Evolutionary conservation across 192 early-diverging fungal genomes (phyloP).

Genomic region (Radiomyces spectabilis): DNA sequence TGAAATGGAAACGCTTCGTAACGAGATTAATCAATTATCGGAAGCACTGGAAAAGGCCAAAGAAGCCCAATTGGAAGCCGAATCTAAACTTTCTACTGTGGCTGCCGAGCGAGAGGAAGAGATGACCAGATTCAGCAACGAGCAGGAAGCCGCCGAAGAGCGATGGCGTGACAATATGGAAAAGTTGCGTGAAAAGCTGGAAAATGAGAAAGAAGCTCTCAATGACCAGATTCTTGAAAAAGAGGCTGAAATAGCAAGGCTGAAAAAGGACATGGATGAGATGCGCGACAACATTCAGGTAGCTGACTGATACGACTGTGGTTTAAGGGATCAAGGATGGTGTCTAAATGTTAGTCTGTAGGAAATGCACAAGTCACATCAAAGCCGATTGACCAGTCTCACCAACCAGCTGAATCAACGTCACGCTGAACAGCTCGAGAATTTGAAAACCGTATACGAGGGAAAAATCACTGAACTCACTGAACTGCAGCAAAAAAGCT

Average conservation of each 20-base stretch:
- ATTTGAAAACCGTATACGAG: constrained; percentile 7
- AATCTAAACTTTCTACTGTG: too few relatives aligned
- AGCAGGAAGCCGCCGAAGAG: constrained; percentile 10
- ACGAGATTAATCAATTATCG: not conserved
- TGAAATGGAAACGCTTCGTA: not conserved
- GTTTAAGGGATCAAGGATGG: not conserved
- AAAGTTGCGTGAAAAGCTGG: constrained; percentile 11
- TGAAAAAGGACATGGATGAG: constrained; percentile 10
- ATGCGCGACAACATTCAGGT: not conserved
- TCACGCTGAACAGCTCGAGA: constrained; percentile 4
- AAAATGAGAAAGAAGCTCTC: constrained; percentile 10
- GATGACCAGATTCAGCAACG: not conserved
- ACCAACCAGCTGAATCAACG: constrained; percentile 10
- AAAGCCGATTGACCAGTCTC: constrained; percentile 12
- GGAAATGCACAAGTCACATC: constrained; percentile 25
- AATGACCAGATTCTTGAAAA: not conserved
- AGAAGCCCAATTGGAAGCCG: not conserved
- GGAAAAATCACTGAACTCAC: not conserved
- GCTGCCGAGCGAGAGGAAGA: constrained; percentile 13
- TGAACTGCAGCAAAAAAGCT: constrained; percentile 2
- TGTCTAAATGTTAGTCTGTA: too few relatives aligned
- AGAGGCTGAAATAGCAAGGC: not conserved
- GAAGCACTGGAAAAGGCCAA: not conserved
- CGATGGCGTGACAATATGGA: constrained; percentile 16
- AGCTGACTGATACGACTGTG: not conserved